These are phyloP conservation scores for Helminthosporium solani DNA, from an alignment of 2,329 filamentous ascomycete genomes.

Conservation along the genomic window DNA sequence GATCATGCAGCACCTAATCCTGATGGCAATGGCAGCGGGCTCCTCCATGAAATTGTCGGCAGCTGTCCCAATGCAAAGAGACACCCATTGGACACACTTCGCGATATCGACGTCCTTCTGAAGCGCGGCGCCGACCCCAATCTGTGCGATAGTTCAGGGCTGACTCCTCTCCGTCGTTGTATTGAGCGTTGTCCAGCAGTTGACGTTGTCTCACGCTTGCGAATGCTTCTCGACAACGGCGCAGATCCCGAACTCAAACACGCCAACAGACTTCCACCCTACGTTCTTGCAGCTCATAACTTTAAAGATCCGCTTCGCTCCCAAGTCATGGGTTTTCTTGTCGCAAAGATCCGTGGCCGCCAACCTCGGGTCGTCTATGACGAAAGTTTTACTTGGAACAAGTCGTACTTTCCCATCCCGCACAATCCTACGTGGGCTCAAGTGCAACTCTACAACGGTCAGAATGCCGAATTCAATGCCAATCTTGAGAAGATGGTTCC, in stretches of 20 bases:
- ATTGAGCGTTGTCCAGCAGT: constrained; percentile 29
- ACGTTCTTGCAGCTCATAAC: constrained; percentile 26
- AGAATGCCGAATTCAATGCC: constrained; percentile 21
- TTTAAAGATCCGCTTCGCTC: constrained; percentile 28
- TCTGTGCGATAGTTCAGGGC: constrained; percentile 11
- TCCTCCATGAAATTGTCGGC: constrained; percentile 34
- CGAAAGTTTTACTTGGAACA: constrained; percentile 17
- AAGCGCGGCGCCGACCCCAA: constrained; percentile 32
- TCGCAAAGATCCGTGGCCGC: constrained; percentile 24
- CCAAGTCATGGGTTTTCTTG: constrained; percentile 27
- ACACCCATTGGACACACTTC: constrained; percentile 32
- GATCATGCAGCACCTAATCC: constrained; percentile 17
- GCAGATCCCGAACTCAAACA: constrained; percentile 32
- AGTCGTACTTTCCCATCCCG: constrained; percentile 30
- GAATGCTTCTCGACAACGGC: constrained; percentile 29
- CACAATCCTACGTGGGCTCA: constrained; percentile 23
- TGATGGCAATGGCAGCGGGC: constrained; percentile 15
- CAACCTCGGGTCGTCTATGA: constrained; percentile 12
- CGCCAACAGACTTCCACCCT: constrained; percentile 21
- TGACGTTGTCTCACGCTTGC: constrained; percentile 28
- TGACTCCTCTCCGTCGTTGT: constrained; percentile 27
- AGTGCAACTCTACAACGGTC: constrained; percentile 22
- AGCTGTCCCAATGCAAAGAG: constrained; percentile 32
- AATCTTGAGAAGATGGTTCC: constrained; percentile 26
- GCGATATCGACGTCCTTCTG: constrained; percentile 33